A percentile compares a stretch with the other conserved stretches of the same genome.
Conservation (phyloP, 305 asterid genomes). For the Ajuga reptans region DNA sequence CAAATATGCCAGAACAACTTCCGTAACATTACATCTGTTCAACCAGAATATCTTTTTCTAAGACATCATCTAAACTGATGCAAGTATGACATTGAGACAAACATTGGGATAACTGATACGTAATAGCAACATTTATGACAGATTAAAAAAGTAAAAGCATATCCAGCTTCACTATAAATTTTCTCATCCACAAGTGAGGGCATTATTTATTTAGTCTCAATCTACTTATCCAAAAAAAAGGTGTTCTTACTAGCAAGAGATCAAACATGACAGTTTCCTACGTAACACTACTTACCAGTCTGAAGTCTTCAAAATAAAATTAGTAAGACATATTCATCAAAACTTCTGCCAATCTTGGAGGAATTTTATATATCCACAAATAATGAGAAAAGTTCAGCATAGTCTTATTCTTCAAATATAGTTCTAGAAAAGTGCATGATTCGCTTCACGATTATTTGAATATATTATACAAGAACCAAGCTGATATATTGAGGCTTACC, state of each 20-base stretch:
- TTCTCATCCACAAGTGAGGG: not conserved
- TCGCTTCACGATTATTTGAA: not conserved
- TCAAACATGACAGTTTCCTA: not conserved
- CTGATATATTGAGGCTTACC: constrained; percentile 34
- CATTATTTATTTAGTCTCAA: not conserved
- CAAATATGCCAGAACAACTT: not conserved
- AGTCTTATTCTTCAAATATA: not conserved
- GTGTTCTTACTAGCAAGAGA: not conserved
- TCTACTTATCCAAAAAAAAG: not conserved
- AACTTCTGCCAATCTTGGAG: not conserved
- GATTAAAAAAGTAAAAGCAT: not conserved
- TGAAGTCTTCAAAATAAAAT: not conserved
- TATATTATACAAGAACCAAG: not conserved
- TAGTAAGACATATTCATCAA: not conserved
- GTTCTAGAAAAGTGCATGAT: not conserved
- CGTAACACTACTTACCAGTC: not conserved
- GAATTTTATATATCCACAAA: not conserved
- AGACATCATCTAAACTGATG: not conserved
- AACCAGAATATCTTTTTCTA: not conserved
- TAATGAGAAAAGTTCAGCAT: not conserved
- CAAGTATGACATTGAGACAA: not conserved
- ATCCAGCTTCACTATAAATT: not conserved
- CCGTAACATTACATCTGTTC: not conserved
- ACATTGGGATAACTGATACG: too few species aligned
- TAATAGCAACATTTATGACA: not conserved